Evolutionary conservation across 2,329 filamentous ascomycete species (phyloP).

Genomic region (Nothophoma quercina): DNA sequence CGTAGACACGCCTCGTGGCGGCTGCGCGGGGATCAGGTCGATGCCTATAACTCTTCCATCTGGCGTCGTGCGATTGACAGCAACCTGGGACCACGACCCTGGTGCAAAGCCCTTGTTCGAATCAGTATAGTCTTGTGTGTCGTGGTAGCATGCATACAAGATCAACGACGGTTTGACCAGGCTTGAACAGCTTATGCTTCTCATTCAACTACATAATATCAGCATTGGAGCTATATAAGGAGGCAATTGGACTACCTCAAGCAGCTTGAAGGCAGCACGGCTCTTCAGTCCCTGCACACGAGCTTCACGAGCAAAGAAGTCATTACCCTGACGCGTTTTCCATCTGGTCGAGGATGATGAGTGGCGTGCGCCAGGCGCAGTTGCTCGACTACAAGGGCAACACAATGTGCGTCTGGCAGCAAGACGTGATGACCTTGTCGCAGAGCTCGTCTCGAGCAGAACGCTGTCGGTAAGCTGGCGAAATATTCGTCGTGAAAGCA

Average conservation of each 20-base stretch:
- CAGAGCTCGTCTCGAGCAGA: constrained; percentile 28
- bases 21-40: constrained; percentile 90
- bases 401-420: constrained; percentile 25
- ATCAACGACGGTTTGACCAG: constrained; percentile 87
- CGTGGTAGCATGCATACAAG: constrained; percentile 61
- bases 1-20: constrained; percentile 88
- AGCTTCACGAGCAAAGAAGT: constrained; percentile 77
- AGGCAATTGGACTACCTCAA: constrained; percentile 69
- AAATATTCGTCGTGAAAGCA: constrained; percentile 50
- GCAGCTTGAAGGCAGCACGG: constrained; percentile 89
- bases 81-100: constrained; percentile 74
- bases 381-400: constrained; percentile 6
- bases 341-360: constrained; percentile 70
- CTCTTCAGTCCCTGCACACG: constrained; percentile 84
- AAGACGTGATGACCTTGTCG: constrained; percentile 17
- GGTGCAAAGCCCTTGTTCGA: constrained; percentile 72
- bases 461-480: constrained; percentile 47
- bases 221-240: constrained; percentile 16
- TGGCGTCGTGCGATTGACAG: constrained; percentile 77
- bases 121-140: constrained; percentile 22
- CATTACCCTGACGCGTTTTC: constrained; percentile 79
- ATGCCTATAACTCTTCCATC: constrained; percentile 85
- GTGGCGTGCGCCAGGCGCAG: constrained; percentile 19
- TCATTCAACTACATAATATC: constrained; percentile 72
- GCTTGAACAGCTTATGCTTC: constrained; percentile 79